A percentile compares a stretch with the other conserved stretches of the same genome.
Evolutionary conservation across 768 basidiomycete genomes (phyloP).

Genomic region (Amanita brunnescens): DNA sequence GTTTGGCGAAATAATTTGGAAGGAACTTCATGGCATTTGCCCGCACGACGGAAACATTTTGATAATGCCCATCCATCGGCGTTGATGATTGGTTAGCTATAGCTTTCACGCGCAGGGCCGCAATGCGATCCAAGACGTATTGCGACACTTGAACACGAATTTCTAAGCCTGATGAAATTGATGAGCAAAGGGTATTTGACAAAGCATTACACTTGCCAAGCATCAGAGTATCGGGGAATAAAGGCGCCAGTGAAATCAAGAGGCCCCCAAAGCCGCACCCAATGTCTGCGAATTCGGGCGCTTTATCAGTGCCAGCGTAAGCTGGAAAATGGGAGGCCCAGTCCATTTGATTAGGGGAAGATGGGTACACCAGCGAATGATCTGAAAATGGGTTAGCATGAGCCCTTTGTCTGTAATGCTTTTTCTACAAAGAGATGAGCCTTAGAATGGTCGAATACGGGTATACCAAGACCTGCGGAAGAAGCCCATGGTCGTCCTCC

Average conservation of each 20-base stretch:
- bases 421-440: slow-evolving; percentile 47
- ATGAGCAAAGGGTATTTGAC: not conserved
- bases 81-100: slow-evolving; percentile 18
- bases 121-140: slow-evolving; percentile 91
- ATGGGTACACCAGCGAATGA: slow-evolving; percentile 82
- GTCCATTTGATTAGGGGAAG: slow-evolving; percentile 65
- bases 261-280: slow-evolving; percentile 98
- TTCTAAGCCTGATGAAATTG: slow-evolving; percentile 67
- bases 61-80: slow-evolving; percentile 40
- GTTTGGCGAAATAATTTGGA: slow-evolving; percentile 89
- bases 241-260: slow-evolving; percentile 77
- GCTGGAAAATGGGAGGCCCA: slow-evolving; percentile 82
- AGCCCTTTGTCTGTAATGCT: slow-evolving; percentile 75
- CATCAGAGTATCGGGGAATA: slow-evolving; percentile 89
- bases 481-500: slow-evolving; percentile 16
- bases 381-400: slow-evolving; percentile 86
- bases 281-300: slow-evolving; percentile 92
- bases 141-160: slow-evolving; percentile 95
- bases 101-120: slow-evolving; percentile 74
- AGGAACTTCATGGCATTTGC: slow-evolving; percentile 99
- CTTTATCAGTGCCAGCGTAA: slow-evolving; percentile 45
- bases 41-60: slow-evolving; percentile 89
- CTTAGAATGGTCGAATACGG: not conserved
- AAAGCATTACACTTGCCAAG: slow-evolving; percentile 56
- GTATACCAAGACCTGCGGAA: slow-evolving; percentile 39